These are phyloP conservation scores for Pseudogymnoascus sp. DNA, from an alignment of 2,329 filamentous ascomycete genomes.

Conservation along the genomic window DNA sequence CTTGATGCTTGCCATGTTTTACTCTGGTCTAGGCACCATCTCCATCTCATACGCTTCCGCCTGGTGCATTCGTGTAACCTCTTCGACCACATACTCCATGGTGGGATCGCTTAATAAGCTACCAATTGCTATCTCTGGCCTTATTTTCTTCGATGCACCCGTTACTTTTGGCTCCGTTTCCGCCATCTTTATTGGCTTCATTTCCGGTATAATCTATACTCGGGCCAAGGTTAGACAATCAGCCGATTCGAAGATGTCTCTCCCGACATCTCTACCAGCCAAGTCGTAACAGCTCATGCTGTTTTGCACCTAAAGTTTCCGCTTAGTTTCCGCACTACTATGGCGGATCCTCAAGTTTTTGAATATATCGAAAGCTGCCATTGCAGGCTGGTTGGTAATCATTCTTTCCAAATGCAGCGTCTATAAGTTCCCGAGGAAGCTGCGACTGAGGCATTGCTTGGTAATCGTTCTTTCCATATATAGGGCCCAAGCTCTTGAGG, in stretches of 20 bases:
- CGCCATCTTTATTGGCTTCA: constrained; percentile 77
- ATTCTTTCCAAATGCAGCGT: background rate
- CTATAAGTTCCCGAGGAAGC: too few species aligned
- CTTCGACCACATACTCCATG: constrained; percentile 94
- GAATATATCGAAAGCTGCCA: background rate
- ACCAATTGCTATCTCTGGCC: constrained; percentile 76
- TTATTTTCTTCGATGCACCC: constrained; percentile 86
- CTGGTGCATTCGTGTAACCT: constrained; percentile 92
- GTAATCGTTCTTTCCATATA: background rate
- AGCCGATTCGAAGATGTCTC: constrained; percentile 52
- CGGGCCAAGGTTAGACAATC: constrained; percentile 76
- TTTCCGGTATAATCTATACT: constrained; percentile 81
- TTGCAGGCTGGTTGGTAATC: background rate
- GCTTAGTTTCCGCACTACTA: too few species aligned
- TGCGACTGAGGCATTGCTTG: background rate
- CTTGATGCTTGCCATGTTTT: constrained; percentile 76
- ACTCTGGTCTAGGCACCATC: constrained; percentile 80
- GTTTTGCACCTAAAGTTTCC: too few species aligned
- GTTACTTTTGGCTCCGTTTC: constrained; percentile 81
- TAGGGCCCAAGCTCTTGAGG: too few species aligned
- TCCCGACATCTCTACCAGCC: constrained; percentile 54
- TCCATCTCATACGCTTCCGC: constrained; percentile 98
- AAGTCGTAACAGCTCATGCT: constrained; percentile 54
- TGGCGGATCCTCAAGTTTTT: background rate
- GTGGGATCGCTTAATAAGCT: constrained; percentile 96